phyloP scores from a whole-genome alignment of 306 rosid species.

The Bauhinia variegata region DNA sequence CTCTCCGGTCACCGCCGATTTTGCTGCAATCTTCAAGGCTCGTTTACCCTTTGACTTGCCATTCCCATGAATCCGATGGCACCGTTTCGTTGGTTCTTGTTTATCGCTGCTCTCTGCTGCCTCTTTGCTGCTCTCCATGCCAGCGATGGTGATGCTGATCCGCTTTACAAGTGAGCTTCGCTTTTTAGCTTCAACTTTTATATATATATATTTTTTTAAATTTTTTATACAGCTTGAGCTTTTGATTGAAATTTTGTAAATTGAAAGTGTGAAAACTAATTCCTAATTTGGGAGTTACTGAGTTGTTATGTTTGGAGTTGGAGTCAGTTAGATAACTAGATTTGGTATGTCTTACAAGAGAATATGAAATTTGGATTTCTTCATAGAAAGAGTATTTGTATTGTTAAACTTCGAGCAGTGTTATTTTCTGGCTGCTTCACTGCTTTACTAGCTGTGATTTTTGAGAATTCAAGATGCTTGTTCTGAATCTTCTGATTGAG shows the following conservation, averaged over 20 bases:
- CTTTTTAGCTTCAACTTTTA: background rate
- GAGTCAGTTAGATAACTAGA: background rate
- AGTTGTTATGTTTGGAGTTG: background rate
- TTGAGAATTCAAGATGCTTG: background rate
- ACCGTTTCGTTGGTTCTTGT: slow-evolving; percentile 45
- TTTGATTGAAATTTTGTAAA: background rate
- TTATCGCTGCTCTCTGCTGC: slow-evolving; percentile 39
- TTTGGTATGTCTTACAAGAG: background rate
- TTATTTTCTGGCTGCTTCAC: background rate
- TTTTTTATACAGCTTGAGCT: background rate
- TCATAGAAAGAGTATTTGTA: background rate
- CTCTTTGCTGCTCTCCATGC: slow-evolving; percentile 52
- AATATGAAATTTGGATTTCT: slow-evolving; percentile 17
- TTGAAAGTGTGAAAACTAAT: background rate
- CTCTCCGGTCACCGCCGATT: slow-evolving; percentile 45
- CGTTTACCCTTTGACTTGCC: slow-evolving; percentile 51
- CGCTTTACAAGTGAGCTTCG: slow-evolving; percentile 61
- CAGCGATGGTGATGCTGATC: slow-evolving; percentile 80
- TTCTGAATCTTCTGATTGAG: slow-evolving; percentile 10
- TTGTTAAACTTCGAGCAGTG: too few species aligned
- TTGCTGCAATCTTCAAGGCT: slow-evolving; percentile 26
- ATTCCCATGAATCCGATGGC: slow-evolving; percentile 58
- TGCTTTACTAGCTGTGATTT: background rate
- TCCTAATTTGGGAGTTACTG: background rate
- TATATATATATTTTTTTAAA: too few species aligned